Percentiles rank a stretch among this genome's conserved stretches.
Conservation (phyloP, 2,329 filamentous ascomycete genomes). For the Ophiostoma quercus region DNA sequence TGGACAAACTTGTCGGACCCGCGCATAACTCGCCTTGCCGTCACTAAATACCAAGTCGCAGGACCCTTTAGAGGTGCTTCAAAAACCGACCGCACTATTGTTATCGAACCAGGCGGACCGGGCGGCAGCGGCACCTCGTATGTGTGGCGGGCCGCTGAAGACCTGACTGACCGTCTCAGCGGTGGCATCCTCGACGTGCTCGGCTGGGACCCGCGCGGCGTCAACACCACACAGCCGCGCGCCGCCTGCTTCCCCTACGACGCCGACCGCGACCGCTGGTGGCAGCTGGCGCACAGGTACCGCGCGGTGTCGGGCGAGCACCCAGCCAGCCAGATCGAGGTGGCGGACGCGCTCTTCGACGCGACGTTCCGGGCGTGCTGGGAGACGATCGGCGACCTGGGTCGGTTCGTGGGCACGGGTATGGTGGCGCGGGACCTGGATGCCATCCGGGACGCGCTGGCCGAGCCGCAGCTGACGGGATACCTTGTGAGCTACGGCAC, state of each 20-base stretch:
- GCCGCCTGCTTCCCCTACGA: conserved; percentile 45
- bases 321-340: conserved; percentile 36
- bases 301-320: conserved; percentile 36
- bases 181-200: conserved; percentile 44
- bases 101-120: background rate
- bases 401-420: conserved; percentile 44
- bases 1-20: conserved; percentile 42
- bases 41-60: conserved; percentile 47
- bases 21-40: conserved; percentile 44
- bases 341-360: conserved; percentile 44
- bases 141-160: background rate
- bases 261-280: conserved; percentile 45
- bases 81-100: background rate
- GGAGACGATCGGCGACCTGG: conserved; percentile 41
- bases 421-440: conserved; percentile 47
- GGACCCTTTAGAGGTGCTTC: conserved; percentile 31
- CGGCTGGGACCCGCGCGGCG: conserved; percentile 52
- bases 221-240: conserved; percentile 44
- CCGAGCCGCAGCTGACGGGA: conserved; percentile 44
- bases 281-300: conserved; percentile 38
- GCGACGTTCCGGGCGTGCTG: conserved; percentile 43
- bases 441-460: conserved; percentile 43
- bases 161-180: conserved; percentile 36
- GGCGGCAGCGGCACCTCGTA: background rate
- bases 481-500: conserved; percentile 51